Percentiles rank a stretch among this genome's conserved stretches.
Conservation (phyloP, 2,329 filamentous ascomycete genomes). For the Rutstroemia sp. region DNA sequence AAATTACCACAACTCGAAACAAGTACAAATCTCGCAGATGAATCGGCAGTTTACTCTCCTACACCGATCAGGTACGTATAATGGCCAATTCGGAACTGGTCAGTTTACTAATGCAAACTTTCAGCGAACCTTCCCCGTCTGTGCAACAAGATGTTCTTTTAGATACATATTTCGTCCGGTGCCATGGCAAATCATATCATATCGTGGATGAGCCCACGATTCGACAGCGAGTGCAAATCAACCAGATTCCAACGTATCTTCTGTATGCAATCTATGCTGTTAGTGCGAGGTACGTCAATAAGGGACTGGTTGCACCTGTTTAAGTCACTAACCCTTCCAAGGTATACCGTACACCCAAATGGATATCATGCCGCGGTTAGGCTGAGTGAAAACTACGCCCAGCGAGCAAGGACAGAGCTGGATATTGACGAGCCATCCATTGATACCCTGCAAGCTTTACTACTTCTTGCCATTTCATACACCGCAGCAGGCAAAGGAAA, state of each 20-base stretch:
- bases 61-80: conserved; percentile 31
- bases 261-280: conserved; percentile 53
- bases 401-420: conserved; percentile 60
- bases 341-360: conserved; percentile 61
- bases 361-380: conserved; percentile 61
- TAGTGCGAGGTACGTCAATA: conserved; percentile 46
- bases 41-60: conserved; percentile 39
- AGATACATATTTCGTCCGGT: conserved; percentile 70
- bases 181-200: conserved; percentile 77
- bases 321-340: conserved; percentile 30
- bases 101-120: conserved; percentile 2
- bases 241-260: conserved; percentile 41
- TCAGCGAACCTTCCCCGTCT: conserved; percentile 39
- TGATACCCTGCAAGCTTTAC: conserved; percentile 66
- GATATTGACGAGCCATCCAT: conserved; percentile 77
- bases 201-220: conserved; percentile 72
- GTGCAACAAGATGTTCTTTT: conserved; percentile 56
- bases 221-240: conserved; percentile 62
- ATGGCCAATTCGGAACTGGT: conserved; percentile 19
- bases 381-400: conserved; percentile 65
- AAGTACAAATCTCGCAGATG: conserved; percentile 28
- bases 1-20: conserved; percentile 33
- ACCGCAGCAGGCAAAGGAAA: conserved; percentile 73
- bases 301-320: neutral
- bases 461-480: conserved; percentile 69